A percentile compares a stretch with the other conserved stretches of the same genome.
These are phyloP conservation scores for Yamadazyma songkhlaensis DNA, from an alignment of 1,139 yeast species.

Conservation along the genomic window DNA sequence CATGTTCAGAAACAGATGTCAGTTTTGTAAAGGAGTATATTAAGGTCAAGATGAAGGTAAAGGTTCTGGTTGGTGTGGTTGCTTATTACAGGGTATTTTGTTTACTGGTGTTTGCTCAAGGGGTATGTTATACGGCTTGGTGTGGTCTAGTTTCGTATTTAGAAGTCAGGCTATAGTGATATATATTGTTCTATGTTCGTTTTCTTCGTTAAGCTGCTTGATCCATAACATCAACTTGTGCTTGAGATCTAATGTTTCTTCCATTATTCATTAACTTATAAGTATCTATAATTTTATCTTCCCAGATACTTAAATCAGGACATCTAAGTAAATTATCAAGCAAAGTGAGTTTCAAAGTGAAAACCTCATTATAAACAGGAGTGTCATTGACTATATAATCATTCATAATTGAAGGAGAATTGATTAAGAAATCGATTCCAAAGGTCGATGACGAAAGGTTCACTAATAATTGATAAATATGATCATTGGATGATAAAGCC, in stretches of 20 bases:
- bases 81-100: too few species aligned
- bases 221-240: slow-evolving; percentile 30
- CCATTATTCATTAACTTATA: slow-evolving; percentile 32
- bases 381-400: slow-evolving; percentile 18
- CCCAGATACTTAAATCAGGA: slow-evolving; percentile 26
- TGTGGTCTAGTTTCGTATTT: too few species aligned
- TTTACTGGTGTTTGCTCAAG: too few species aligned
- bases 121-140: too few species aligned
- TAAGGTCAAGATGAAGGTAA: too few species aligned
- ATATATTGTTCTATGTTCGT: too few species aligned
- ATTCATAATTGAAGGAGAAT: slow-evolving; percentile 25
- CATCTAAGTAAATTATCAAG: slow-evolving; percentile 21
- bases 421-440: slow-evolving; percentile 23
- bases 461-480: slow-evolving; percentile 22
- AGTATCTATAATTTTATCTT: slow-evolving; percentile 18
- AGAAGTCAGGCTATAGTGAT: too few species aligned
- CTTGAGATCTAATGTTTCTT: slow-evolving; percentile 21
- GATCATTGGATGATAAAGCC: slow-evolving; percentile 22
- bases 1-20: too few species aligned
- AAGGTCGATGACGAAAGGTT: slow-evolving; percentile 21
- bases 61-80: too few species aligned
- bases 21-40: too few species aligned
- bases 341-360: slow-evolving; percentile 24
- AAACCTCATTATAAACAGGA: slow-evolving; percentile 22
- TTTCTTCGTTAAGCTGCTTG: slow-evolving; percentile 13